phyloP scores from a whole-genome alignment of 2,329 filamentous ascomycete species.

The Alternaria brassicicola region DNA sequence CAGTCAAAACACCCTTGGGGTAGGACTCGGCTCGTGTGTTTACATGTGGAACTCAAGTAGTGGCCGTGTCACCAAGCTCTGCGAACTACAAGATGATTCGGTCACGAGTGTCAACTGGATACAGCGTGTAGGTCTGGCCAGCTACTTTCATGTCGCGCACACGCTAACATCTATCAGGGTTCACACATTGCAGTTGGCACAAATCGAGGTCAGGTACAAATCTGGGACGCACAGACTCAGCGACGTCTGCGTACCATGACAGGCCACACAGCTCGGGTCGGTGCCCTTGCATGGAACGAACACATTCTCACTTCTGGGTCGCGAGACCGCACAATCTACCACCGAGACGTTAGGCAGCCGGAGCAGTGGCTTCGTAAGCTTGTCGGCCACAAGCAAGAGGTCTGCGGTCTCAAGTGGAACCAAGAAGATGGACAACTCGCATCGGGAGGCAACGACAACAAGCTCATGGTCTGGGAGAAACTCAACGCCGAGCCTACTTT shows the following conservation, averaged over 20 bases:
- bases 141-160: neutral
- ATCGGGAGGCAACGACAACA: slow-evolving; percentile 97
- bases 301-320: slow-evolving; percentile 97
- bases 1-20: slow-evolving; percentile 89
- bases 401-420: slow-evolving; percentile 97
- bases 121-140: slow-evolving; percentile 66
- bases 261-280: slow-evolving; percentile 90
- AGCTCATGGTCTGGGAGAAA: slow-evolving; percentile 98
- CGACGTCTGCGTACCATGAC: slow-evolving; percentile 93
- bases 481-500: slow-evolving; percentile 88
- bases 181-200: slow-evolving; percentile 96
- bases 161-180: slow-evolving; percentile 57
- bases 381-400: slow-evolving; percentile 95
- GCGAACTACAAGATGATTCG: slow-evolving; percentile 88
- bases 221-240: slow-evolving; percentile 92
- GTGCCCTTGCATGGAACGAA: slow-evolving; percentile 95
- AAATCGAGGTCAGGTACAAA: slow-evolving; percentile 91
- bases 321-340: slow-evolving; percentile 89
- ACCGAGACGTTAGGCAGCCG: slow-evolving; percentile 90
- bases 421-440: slow-evolving; percentile 93
- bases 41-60: slow-evolving; percentile 98
- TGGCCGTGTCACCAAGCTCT: slow-evolving; percentile 90
- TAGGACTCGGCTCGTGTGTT: slow-evolving; percentile 89
- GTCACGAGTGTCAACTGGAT: slow-evolving; percentile 99
- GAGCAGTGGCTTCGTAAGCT: slow-evolving; percentile 89